These are phyloP conservation scores for Botrytis squamosa DNA, from an alignment of 2,329 filamentous ascomycete species.

Conservation along the genomic window DNA sequence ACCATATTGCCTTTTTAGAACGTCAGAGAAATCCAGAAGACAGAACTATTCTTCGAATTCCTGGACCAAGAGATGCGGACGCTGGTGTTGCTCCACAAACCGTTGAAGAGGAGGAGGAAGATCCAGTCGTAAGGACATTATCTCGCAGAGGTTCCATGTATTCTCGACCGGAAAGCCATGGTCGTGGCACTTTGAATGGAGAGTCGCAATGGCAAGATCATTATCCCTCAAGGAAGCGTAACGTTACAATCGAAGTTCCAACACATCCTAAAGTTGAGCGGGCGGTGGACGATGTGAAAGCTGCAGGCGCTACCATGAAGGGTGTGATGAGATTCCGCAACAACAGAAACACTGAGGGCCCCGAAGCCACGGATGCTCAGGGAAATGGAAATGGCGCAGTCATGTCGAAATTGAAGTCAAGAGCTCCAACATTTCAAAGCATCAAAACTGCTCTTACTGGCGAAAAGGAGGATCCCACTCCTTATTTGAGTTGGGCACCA, in stretches of 20 bases:
- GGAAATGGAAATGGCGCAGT: conserved; percentile 28
- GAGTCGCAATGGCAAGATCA: conserved; percentile 35
- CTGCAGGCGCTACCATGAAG: conserved; percentile 29
- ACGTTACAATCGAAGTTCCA: conserved; percentile 35
- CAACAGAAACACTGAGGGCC: conserved; percentile 41
- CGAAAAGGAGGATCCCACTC: conserved; percentile 59
- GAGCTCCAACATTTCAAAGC: conserved; percentile 52
- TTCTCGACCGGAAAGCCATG: conserved; percentile 22
- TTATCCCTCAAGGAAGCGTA: conserved; percentile 29
- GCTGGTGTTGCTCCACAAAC: conserved; percentile 69
- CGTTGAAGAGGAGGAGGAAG: conserved; percentile 43
- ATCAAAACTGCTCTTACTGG: conserved; percentile 48
- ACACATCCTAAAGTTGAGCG: conserved; percentile 33
- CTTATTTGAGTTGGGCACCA: conserved; percentile 91
- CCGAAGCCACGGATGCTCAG: conserved; percentile 40
- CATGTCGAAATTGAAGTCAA: conserved; percentile 22
- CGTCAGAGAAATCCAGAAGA: conserved; percentile 74
- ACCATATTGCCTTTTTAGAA: conserved; percentile 86
- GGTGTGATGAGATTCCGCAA: conserved; percentile 45
- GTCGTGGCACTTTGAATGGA: conserved; percentile 21
- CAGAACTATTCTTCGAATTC: conserved; percentile 78
- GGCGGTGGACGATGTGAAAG: conserved; percentile 32
- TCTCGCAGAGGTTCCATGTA: conserved; percentile 29
- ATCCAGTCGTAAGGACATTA: conserved; percentile 25
- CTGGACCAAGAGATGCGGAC: conserved; percentile 87